A percentile compares a stretch with the other conserved stretches of the same genome.
Evolutionary conservation across 176 grass and related monocot species (phyloP).

Genomic region (Musa acuminata): DNA sequence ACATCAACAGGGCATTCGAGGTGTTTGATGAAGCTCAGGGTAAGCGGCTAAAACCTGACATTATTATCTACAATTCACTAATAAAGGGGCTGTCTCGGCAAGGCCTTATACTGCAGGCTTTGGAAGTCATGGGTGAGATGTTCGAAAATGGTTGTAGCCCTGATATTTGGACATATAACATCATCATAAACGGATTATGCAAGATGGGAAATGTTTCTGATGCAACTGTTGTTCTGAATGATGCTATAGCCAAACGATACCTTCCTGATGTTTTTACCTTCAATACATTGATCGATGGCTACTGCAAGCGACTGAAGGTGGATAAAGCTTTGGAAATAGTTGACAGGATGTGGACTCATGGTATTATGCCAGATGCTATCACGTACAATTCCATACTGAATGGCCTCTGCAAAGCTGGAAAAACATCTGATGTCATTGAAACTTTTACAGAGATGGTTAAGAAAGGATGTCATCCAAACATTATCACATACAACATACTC

Average conservation of each 20-base stretch:
- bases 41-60: slow-evolving; percentile 42
- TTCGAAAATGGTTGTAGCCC: slow-evolving; percentile 51
- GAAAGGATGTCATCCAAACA: slow-evolving; percentile 62
- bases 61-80: slow-evolving; percentile 71
- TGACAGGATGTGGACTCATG: slow-evolving; percentile 79
- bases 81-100: slow-evolving; percentile 77
- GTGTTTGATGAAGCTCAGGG: slow-evolving; percentile 68
- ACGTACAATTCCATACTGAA: slow-evolving; percentile 90
- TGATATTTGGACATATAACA: slow-evolving; percentile 82
- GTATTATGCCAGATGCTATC: slow-evolving; percentile 51
- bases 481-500: slow-evolving; percentile 81
- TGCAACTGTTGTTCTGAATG: slow-evolving; percentile 68
- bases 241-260: slow-evolving; percentile 66
- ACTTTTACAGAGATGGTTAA: slow-evolving; percentile 62
- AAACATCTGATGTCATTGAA: slow-evolving; percentile 62
- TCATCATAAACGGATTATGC: slow-evolving; percentile 83
- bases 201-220: slow-evolving; percentile 94
- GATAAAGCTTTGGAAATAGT: slow-evolving; percentile 71
- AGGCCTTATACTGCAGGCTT: slow-evolving; percentile 77
- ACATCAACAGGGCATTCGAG: slow-evolving; percentile 62
- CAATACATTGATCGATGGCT: slow-evolving; percentile 86
- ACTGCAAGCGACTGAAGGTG: slow-evolving; percentile 74
- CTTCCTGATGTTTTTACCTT: slow-evolving; percentile 86
- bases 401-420: slow-evolving; percentile 84
- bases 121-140: slow-evolving; percentile 88